Conservation (phyloP, 768 basidiomycete species). For the Collybia sp. region DNA sequence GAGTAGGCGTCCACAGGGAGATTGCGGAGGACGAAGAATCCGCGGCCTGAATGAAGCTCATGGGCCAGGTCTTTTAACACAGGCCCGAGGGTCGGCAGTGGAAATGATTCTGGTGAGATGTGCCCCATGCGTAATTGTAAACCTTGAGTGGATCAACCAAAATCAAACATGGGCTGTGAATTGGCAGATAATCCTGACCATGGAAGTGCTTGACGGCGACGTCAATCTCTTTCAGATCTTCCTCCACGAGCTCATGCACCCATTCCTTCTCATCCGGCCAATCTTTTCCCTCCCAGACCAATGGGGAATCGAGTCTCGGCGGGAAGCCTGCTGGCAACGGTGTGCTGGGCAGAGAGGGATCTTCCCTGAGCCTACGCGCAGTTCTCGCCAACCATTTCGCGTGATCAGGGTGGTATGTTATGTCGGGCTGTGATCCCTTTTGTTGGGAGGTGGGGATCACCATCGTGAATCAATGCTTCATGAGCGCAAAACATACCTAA, state of each 20-base stretch:
- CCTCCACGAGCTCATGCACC: slow-evolving; percentile 27
- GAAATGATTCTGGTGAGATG: slow-evolving; percentile 19
- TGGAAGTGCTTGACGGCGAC: slow-evolving; percentile 28
- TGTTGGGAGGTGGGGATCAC: too few relatives aligned
- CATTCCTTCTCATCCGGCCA: slow-evolving; percentile 34
- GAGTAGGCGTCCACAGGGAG: slow-evolving; percentile 17
- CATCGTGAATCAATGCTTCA: too few relatives aligned
- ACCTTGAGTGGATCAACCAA: slow-evolving; percentile 8
- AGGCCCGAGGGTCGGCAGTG: slow-evolving; percentile 17
- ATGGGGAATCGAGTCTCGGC: slow-evolving; percentile 23
- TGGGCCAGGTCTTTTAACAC: slow-evolving; percentile 11
- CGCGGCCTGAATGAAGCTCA: slow-evolving; percentile 17
- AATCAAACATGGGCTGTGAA: background rate
- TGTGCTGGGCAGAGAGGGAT: slow-evolving; percentile 22
- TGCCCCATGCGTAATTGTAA: slow-evolving; percentile 21
- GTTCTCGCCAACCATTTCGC: slow-evolving; percentile 34
- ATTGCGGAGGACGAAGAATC: slow-evolving; percentile 19
- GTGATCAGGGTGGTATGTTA: slow-evolving; percentile 31
- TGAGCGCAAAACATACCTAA: too few relatives aligned
- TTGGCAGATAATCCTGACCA: slow-evolving; percentile 10
- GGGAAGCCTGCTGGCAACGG: slow-evolving; percentile 32
- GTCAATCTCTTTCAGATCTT: slow-evolving; percentile 31
- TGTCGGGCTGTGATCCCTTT: slow-evolving; percentile 24
- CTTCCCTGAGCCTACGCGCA: slow-evolving; percentile 25
- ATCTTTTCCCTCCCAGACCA: slow-evolving; percentile 41